Evolutionary conservation across 2,329 filamentous ascomycete genomes (phyloP).

Genomic region (Thermothelomyces thermophilus): DNA sequence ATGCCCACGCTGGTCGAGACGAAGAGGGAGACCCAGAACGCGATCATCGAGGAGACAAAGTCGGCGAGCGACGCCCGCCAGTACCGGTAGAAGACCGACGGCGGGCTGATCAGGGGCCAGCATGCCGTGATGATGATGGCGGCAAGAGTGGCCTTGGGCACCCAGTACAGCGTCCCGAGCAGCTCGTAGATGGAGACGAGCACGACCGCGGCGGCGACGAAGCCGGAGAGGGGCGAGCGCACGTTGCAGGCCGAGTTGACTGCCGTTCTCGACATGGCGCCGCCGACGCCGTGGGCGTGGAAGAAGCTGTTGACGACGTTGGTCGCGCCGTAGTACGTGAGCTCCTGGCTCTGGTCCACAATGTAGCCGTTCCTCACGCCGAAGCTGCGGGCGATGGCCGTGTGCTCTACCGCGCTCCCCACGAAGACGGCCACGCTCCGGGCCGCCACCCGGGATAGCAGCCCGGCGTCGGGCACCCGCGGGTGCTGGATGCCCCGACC

Average conservation of each 20-base stretch:
- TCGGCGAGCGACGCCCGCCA: slow-evolving; percentile 60
- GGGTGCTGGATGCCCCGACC: slow-evolving; percentile 41
- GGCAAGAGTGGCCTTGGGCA: slow-evolving; percentile 58
- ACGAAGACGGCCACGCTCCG: slow-evolving; percentile 55
- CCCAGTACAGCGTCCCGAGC: slow-evolving; percentile 56
- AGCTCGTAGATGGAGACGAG: slow-evolving; percentile 57
- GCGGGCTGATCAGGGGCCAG: slow-evolving; percentile 52
- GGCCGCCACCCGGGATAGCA: slow-evolving; percentile 48
- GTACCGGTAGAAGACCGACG: slow-evolving; percentile 54
- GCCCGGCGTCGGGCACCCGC: slow-evolving; percentile 37
- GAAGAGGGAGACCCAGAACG: slow-evolving; percentile 59
- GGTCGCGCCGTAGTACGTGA: slow-evolving; percentile 55
- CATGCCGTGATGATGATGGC: slow-evolving; percentile 63
- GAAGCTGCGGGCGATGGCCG: slow-evolving; percentile 59
- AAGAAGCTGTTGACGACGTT: slow-evolving; percentile 62
- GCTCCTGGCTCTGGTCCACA: slow-evolving; percentile 58
- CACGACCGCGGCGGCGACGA: slow-evolving; percentile 56
- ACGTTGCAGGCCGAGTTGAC: slow-evolving; percentile 61
- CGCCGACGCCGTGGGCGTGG: slow-evolving; percentile 56
- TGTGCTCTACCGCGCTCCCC: slow-evolving; percentile 55
- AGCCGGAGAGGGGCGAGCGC: slow-evolving; percentile 53
- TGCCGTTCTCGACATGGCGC: slow-evolving; percentile 60
- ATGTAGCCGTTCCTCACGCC: slow-evolving; percentile 55
- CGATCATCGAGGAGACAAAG: slow-evolving; percentile 56
- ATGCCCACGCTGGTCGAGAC: slow-evolving; percentile 55